Base-by-base conservation (phyloP, 371 early-diverging fungal genomes). In the Circinella umbellata region DNA sequence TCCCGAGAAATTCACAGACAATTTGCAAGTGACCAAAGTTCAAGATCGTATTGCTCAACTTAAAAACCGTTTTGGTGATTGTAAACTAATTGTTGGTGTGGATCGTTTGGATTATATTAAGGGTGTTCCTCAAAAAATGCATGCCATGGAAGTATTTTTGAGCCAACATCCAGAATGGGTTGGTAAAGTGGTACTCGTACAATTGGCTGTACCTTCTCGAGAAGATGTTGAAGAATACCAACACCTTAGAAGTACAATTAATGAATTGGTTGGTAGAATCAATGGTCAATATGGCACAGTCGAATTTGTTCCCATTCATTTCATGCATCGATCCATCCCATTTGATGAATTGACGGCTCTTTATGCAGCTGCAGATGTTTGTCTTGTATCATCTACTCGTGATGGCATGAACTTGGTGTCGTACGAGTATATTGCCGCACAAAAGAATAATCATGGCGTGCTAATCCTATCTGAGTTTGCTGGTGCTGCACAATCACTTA, bases 51-150 rank as follows among this genome's bases (percentile, higher is more conserved):
- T 99, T 66, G 86, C 86, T 27, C 82, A 89, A 63, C 80, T 98
- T 17, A 90, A 95, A 78, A 85, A 89, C 66, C 90, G 92, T 77
- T 99, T 98, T 75, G 87, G 91, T 67, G 98, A 93, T 47, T 90
- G 91, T 63, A 94, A 95, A 73, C 84, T 99, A 6, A 91, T 98
- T 71, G 95, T 99, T 8, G 99, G 99, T 36, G 98, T 99, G 9
- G 99, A 99, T 76, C 91, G 99, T 63, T 87, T 99, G 60, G 99
- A 99, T 82, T 99, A 99, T 78, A 99, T 99, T 85, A 99, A 99
- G 84, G 99, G 99, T 61, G 99, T 99, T 34, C 99, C 99, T 13
- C 99, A 99, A 75, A 82, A 99, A 82, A 82, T 99, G 70, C 93
- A 95, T 74, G 99, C 98, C 7, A 91, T 98, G 64, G 98, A 99